phyloP scores from a whole-genome alignment of 352 stramenopile species.

The Pythium dissimile region DNA sequence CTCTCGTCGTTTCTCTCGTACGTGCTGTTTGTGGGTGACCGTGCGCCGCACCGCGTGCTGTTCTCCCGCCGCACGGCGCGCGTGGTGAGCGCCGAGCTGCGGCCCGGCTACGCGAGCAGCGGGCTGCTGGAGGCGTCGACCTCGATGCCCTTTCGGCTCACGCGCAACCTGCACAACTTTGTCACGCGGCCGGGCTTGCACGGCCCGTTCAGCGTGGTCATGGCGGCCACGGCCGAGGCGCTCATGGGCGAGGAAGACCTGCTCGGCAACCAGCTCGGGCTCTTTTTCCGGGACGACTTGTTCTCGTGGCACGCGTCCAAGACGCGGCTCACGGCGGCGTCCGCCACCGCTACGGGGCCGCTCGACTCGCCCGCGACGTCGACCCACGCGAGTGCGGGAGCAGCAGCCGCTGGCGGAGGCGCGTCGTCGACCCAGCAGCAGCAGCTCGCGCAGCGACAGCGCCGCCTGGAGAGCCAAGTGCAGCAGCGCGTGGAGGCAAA shows the following conservation, averaged over 20 bases:
- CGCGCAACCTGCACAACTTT: constrained; percentile 87
- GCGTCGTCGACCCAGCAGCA: neutral
- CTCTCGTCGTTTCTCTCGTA: constrained; percentile 87
- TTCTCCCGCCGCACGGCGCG: constrained; percentile 78
- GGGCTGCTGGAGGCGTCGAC: constrained; percentile 77
- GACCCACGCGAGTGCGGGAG: constrained; percentile 9
- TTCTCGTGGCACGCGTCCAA: constrained; percentile 88
- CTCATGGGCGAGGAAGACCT: constrained; percentile 83
- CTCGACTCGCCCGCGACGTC: constrained; percentile 19
- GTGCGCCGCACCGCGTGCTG: constrained; percentile 77
- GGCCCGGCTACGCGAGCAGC: constrained; percentile 79
- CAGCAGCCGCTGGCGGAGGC: too few species aligned
- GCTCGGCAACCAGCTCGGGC: constrained; percentile 78
- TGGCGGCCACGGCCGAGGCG: constrained; percentile 77
- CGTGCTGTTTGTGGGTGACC: constrained; percentile 80
- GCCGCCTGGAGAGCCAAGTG: constrained; percentile 71
- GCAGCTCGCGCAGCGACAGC: constrained; percentile 34
- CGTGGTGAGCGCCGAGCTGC: constrained; percentile 81
- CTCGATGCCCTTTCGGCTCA: constrained; percentile 88
- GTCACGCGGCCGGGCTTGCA: constrained; percentile 82
- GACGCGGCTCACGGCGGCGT: constrained; percentile 41
- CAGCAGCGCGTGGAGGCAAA: constrained; percentile 85
- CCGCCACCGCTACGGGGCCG: constrained; percentile 15
- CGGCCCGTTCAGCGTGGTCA: constrained; percentile 80
- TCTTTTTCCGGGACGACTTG: constrained; percentile 88